A percentile compares a stretch with the other conserved stretches of the same genome.
Conservation (phyloP, 768 basidiomycete genomes). For the Sarcodon sp. region DNA sequence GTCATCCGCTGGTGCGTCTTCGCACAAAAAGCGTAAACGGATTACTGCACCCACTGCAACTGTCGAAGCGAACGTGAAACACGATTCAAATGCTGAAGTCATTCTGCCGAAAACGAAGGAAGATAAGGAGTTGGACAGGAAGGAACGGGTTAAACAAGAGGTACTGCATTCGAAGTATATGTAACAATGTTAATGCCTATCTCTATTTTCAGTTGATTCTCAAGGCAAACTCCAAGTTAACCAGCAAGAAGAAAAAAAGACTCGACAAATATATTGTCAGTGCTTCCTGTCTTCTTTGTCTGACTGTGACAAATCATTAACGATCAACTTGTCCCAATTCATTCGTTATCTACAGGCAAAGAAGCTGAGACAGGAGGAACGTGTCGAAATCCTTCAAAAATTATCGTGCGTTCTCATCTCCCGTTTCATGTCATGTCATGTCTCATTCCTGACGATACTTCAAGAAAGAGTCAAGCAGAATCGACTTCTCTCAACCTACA, state of each 20-base stretch:
- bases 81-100: slow-evolving; percentile 47
- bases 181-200: slow-evolving; percentile 1
- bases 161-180: slow-evolving; percentile 20
- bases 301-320: not conserved
- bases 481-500: slow-evolving; percentile 47
- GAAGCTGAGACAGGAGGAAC: slow-evolving; percentile 86
- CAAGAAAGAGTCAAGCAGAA: slow-evolving; percentile 67
- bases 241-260: slow-evolving; percentile 72
- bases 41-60: slow-evolving; percentile 5
- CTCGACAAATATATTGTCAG: slow-evolving; percentile 88
- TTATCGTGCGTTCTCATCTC: slow-evolving; percentile 47
- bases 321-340: not conserved
- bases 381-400: slow-evolving; percentile 64
- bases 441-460: slow-evolving; percentile 12
- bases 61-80: not conserved
- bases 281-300: slow-evolving; percentile 1
- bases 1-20: slow-evolving; percentile 7
- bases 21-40: slow-evolving; percentile 14
- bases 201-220: slow-evolving; percentile 11
- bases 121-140: slow-evolving; percentile 46
- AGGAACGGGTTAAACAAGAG: slow-evolving; percentile 48
- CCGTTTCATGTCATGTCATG: not conserved
- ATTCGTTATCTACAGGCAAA: slow-evolving; percentile 48
- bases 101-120: slow-evolving; percentile 45
- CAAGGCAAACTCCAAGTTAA: slow-evolving; percentile 64